Percentiles rank a stretch among this genome's conserved stretches.
phyloP scores from a whole-genome alignment of 306 rosid genomes.

The Quercus gilva region DNA sequence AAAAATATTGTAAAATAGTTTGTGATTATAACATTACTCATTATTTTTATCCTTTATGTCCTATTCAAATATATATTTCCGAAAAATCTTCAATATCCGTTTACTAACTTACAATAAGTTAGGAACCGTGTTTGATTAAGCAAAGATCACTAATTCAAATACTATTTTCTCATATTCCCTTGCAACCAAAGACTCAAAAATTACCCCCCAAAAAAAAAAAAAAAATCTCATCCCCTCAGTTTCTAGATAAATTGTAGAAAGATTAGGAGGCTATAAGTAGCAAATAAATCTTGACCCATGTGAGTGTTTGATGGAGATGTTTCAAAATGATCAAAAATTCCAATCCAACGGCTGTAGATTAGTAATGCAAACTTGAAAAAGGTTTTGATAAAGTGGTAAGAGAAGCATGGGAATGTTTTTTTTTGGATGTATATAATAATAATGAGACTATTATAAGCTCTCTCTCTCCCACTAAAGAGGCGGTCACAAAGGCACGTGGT shows the following conservation, averaged over 20 bases:
- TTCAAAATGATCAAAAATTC: background rate
- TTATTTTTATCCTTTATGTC: no score
- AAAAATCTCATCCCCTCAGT: background rate
- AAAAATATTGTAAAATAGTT: no score
- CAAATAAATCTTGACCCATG: no score
- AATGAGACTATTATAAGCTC: constrained; percentile 9
- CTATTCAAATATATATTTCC: no score
- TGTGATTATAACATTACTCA: no score
- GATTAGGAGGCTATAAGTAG: background rate
- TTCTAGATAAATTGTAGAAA: background rate
- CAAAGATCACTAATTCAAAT: no score
- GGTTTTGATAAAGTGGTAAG: background rate
- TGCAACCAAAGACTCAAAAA: no score
- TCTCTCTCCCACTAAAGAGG: constrained; percentile 22
- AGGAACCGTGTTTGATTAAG: no score
- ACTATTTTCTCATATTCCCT: no score
- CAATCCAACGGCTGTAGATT: background rate
- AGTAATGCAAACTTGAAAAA: background rate
- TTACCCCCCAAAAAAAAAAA: no score
- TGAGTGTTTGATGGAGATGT: background rate
- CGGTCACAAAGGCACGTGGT: constrained; percentile 48
- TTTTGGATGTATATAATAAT: background rate
- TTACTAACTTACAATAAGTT: background rate
- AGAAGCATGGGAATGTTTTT: constrained; percentile 2
- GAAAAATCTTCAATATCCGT: background rate